Evolutionary conservation across 768 basidiomycete species (phyloP).

Genomic region (Gymnopilus dilepis): DNA sequence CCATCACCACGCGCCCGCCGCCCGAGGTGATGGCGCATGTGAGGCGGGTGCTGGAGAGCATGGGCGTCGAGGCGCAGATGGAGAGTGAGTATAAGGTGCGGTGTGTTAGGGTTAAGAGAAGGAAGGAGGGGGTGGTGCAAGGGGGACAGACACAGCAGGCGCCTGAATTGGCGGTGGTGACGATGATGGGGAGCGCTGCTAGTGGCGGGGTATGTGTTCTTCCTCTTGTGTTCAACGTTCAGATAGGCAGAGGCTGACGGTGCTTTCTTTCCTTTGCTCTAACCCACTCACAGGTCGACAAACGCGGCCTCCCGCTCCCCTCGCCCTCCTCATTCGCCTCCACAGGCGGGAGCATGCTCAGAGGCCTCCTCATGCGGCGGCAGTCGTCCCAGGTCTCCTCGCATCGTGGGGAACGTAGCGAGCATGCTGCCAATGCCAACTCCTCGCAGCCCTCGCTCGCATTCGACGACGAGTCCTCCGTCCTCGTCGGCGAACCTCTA

Average conservation of each 20-base stretch:
- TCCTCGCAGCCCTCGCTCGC: conserved; percentile 48
- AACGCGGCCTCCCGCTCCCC: conserved; percentile 85
- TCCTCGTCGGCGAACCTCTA: conserved; percentile 48
- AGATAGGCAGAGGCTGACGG: not conserved
- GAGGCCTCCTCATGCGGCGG: conserved; percentile 87
- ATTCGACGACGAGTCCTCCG: conserved; percentile 54
- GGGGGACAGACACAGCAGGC: conserved; percentile 40
- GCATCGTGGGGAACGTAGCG: conserved; percentile 21
- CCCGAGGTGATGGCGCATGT: conserved; percentile 90
- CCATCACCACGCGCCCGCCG: conserved; percentile 83
- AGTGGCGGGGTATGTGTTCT: conserved; percentile 78
- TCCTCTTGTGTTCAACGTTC: conserved; percentile 18
- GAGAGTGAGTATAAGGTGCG: conserved; percentile 93
- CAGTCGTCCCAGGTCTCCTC: conserved; percentile 84
- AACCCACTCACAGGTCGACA: conserved; percentile 85
- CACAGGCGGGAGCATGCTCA: conserved; percentile 77
- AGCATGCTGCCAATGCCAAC: conserved; percentile 1
- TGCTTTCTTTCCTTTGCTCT: not conserved
- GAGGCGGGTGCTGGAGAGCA: conserved; percentile 74
- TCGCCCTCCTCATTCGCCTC: conserved; percentile 72
- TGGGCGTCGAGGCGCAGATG: conserved; percentile 88
- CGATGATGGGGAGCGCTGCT: conserved; percentile 80
- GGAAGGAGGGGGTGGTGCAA: conserved; percentile 49
- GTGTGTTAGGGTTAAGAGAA: conserved; percentile 80
- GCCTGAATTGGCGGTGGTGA: conserved; percentile 65